Percentiles rank a stretch among this genome's conserved stretches.
phyloP scores from a whole-genome alignment of 2,329 filamentous ascomycete genomes.

The Pyricularia pennisetigena region DNA sequence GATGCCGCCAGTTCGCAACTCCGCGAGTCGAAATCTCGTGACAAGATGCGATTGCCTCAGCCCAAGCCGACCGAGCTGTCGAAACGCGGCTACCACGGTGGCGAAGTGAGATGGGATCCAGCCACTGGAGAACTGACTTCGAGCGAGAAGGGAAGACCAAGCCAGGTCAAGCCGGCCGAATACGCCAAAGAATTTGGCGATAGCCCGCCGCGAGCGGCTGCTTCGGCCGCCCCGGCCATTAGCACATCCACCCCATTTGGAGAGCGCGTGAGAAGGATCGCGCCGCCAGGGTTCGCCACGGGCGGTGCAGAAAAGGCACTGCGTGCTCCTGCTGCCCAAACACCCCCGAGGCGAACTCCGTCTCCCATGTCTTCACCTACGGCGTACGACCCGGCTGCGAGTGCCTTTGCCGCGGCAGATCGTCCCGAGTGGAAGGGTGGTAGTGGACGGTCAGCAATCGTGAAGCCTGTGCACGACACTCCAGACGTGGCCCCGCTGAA shows the following conservation, averaged over 20 bases:
- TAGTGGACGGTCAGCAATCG: constrained; percentile 56
- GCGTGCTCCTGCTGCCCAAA: not conserved
- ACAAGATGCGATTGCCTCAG: constrained; percentile 21
- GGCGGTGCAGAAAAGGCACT: constrained; percentile 3
- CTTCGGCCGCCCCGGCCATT: not conserved
- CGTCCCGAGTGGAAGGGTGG: constrained; percentile 62
- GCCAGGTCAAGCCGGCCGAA: constrained; percentile 45
- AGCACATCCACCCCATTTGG: constrained; percentile 23
- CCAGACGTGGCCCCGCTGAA: constrained; percentile 44
- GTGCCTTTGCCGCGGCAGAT: constrained; percentile 23
- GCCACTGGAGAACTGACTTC: constrained; percentile 56
- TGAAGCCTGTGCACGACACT: constrained; percentile 55
- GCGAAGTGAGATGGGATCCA: constrained; percentile 51
- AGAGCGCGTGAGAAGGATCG: constrained; percentile 32
- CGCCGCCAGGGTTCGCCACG: constrained; percentile 17
- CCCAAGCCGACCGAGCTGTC: constrained; percentile 9
- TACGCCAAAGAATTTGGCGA: constrained; percentile 27
- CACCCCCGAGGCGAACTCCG: not conserved
- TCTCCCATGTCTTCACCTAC: constrained; percentile 18
- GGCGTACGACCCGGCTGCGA: constrained; percentile 23
- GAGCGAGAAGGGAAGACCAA: constrained; percentile 42
- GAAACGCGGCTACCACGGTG: constrained; percentile 16
- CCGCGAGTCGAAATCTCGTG: constrained; percentile 27
- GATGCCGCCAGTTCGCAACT: constrained; percentile 25
- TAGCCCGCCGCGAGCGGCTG: constrained; percentile 13